Percentiles rank a stretch among this genome's conserved stretches.
Evolutionary conservation across 768 basidiomycete genomes (phyloP).

Genomic region (Boletus reticulatus): DNA sequence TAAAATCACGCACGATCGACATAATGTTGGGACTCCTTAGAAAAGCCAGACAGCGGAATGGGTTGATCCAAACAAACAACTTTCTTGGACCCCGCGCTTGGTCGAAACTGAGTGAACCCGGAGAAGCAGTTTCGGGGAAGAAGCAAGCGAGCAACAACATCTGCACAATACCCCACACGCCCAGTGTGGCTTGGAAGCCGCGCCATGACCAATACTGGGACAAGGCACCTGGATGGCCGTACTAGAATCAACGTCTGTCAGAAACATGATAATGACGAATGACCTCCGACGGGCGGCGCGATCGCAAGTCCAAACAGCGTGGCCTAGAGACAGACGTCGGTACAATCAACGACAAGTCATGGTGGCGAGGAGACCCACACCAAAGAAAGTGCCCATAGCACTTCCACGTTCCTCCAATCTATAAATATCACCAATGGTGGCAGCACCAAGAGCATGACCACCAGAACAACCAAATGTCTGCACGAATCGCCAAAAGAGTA

Average conservation of each 20-base stretch:
- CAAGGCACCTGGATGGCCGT: conserved; percentile 36
- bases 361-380: conserved; percentile 32
- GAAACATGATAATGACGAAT: background rate
- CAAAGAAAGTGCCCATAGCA: conserved; percentile 59
- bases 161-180: conserved; percentile 37
- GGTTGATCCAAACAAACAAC: conserved; percentile 53
- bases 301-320: conserved; percentile 58
- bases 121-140: conserved; percentile 68
- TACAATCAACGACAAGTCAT: background rate
- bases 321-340: conserved; percentile 29
- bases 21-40: conserved; percentile 62
- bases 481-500: conserved; percentile 62
- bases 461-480: conserved; percentile 66
- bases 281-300: conserved; percentile 59
- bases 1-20: conserved; percentile 42
- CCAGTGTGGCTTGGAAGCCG: conserved; percentile 48
- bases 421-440: conserved; percentile 67
- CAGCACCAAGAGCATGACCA: conserved; percentile 52
- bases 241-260: background rate
- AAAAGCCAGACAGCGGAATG: conserved; percentile 48
- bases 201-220: conserved; percentile 70
- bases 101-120: conserved; percentile 54
- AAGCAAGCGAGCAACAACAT: conserved; percentile 41
- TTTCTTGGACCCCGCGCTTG: conserved; percentile 30
- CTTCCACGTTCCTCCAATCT: conserved; percentile 57